Base-by-base conservation (phyloP, 2,329 filamentous ascomycete genomes). In the Paecilomyces fulvus region DNA sequence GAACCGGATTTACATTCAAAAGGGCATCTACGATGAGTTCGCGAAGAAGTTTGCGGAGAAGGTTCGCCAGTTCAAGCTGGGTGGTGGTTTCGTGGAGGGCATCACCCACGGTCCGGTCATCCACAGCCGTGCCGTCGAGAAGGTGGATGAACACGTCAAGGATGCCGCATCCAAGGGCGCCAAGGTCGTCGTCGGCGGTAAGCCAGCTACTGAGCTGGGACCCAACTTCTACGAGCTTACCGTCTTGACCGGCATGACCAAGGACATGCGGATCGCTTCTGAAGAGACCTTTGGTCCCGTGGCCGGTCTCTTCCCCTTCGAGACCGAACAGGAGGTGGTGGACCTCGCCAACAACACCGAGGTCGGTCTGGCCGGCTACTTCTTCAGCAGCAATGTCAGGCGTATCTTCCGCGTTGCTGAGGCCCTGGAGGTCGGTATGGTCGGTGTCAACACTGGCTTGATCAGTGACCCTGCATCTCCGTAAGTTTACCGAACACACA, bases 241-340 rank as follows among this genome's bases (percentile, higher is more conserved):
- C 0, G 88, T 97, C 48, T 84, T 99, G 59, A 86, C 88, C 9
- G 89, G 88, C 60, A 92, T 96, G 86, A 95, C 80, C 10, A 78
- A 81, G 57, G 85, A 92, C 48, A 97, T 97, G 94, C 80, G 83
- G 58, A 81, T 97, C 63, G 86, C 89, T 3, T 78, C 78, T 1
- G 92, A 97, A 73, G 94, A 99, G 79, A 99, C 92, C 0, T 99
- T 99, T 70, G 94, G 94, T 0, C 94, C 94, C 2, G 88, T 97
- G 0, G 92, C 92, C 0, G 92, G 89, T 0, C 75, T 97, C 12
- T 96, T 96, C 78, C 82, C 85, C 52, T 99, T 72, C 46, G 53
- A 66, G 6, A 62, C 58, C 2, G 68, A 72, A 53, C 63, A 65
- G n/a, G 70, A 70, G 11, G 70, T 64, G 4, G 60, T 73, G 11